A percentile compares a stretch with the other conserved stretches of the same genome.
Evolutionary conservation across 768 basidiomycete genomes (phyloP).

Genomic region (Pulveroboletus sp.): DNA sequence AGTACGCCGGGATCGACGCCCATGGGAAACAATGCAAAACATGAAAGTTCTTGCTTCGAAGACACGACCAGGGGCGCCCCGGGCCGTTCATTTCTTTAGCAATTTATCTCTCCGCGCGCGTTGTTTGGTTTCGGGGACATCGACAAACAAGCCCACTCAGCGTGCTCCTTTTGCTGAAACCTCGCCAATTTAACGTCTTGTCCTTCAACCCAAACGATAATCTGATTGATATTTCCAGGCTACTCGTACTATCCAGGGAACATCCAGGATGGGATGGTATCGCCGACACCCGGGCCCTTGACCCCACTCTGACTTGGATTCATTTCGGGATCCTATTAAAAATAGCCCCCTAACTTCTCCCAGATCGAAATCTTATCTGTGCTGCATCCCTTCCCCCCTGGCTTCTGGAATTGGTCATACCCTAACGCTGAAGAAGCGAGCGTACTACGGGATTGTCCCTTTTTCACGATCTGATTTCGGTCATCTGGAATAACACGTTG

Average conservation of each 20-base stretch:
- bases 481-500: no score
- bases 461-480: no score
- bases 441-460: no score
- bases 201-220: background rate
- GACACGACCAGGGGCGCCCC: background rate
- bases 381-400: constrained; percentile 1
- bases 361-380: constrained; percentile 27
- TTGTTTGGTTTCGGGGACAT: constrained; percentile 14
- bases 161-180: no score
- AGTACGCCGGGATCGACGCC: constrained; percentile 14
- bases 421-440: constrained; percentile 8
- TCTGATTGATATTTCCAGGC: background rate
- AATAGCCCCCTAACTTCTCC: constrained; percentile 2
- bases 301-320: constrained; percentile 7
- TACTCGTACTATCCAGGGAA: background rate
- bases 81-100: background rate
- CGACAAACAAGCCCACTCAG: constrained; percentile 12
- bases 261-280: background rate
- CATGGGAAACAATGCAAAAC: background rate
- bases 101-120: constrained; percentile 12
- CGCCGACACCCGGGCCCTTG: constrained; percentile 15
- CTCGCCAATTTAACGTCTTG: no score
- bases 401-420: constrained; percentile 17
- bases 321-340: background rate
- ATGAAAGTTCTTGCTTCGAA: constrained; percentile 13